Conservation (phyloP, 2,329 filamentous ascomycete genomes). For the Aspergillus pseudoterreus region DNA sequence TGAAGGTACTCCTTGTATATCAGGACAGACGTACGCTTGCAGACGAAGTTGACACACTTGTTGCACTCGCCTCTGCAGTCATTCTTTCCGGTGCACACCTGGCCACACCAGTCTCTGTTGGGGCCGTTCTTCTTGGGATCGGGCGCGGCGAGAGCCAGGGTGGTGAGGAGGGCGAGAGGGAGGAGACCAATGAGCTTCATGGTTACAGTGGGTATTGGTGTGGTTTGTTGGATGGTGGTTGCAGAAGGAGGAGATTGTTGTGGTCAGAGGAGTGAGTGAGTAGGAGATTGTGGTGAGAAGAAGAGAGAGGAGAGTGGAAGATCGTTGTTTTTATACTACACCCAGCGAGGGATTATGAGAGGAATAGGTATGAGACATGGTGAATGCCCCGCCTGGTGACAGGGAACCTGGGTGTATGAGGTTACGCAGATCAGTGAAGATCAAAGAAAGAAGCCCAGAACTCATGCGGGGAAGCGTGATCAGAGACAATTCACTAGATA, state of each 20-base stretch:
- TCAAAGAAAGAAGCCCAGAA: background rate
- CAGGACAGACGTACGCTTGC: background rate
- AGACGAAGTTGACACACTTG: slow-evolving; percentile 2
- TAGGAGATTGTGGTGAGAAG: background rate
- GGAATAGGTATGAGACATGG: background rate
- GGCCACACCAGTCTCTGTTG: slow-evolving; percentile 1
- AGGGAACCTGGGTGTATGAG: background rate
- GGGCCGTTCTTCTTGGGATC: background rate
- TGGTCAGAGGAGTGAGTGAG: background rate
- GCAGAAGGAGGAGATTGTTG: background rate
- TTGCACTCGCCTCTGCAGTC: slow-evolving; percentile 7
- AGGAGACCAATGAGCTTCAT: slow-evolving; percentile 10
- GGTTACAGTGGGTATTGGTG: background rate
- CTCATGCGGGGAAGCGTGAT: background rate
- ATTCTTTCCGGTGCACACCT: slow-evolving; percentile 3
- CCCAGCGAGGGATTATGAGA: background rate
- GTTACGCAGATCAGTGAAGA: background rate
- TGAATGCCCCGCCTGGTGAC: background rate
- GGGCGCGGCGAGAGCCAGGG: background rate
- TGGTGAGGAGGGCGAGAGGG: slow-evolving; percentile 1
- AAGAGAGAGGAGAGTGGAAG: background rate
- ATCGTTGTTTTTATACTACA: too few relatives aligned
- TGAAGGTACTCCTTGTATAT: too few relatives aligned
- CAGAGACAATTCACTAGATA: too few relatives aligned
- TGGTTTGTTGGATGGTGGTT: background rate